Evolutionary conservation across 345 rosid genomes (phyloP), one percentile per base, ranked within the genome.

Genomic region (Euphorbia peplus): DNA sequence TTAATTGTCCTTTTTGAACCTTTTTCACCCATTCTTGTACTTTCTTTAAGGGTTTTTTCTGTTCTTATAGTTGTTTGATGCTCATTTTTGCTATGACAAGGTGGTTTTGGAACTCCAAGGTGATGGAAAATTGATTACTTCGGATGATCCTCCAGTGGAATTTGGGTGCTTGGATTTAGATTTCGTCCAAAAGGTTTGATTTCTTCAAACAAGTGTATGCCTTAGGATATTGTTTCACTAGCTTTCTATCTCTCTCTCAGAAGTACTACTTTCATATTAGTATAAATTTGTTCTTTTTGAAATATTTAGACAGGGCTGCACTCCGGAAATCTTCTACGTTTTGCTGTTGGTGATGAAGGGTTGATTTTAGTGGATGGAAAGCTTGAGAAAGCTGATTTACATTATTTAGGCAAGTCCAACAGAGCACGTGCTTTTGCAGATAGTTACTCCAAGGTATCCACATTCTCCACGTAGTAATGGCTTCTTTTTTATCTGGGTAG

Each of bases 371-470:
- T 73, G 56, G 95, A 90, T 66, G 98, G 96, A 67, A 90, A 80
- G 78, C 84, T 91, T 67, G 92, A 86, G 80, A 88, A 76, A 53
- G 95, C 92, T 47, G 98, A 95, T 79, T 72, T 91, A 64, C 83
- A 83, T 65, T 95, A 85, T 73, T 82, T 83, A 44, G 88, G 90
- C 73, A 84, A 81, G 74, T 60, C 83, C 69, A 88, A 90, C 70
- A 80, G 85, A 72, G 85, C 92, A 6, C 90, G 98, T 35, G 87
- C 96, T 32, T 95, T 87, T 71, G 93, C 99, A 44, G 99, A 95
- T 71, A 91, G 93, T 78, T 91, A 84, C 82, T 95, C 99, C 59
- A 95, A 95, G 99, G 96, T 95, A 64, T 69, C 13, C 26, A 63
- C 15, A 32, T 35, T 32, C 68, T 13, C 4, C 41, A 22, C 12